Base-by-base conservation (phyloP, 2,329 filamentous ascomycete genomes). In the Hypoxylon rubiginosum region DNA sequence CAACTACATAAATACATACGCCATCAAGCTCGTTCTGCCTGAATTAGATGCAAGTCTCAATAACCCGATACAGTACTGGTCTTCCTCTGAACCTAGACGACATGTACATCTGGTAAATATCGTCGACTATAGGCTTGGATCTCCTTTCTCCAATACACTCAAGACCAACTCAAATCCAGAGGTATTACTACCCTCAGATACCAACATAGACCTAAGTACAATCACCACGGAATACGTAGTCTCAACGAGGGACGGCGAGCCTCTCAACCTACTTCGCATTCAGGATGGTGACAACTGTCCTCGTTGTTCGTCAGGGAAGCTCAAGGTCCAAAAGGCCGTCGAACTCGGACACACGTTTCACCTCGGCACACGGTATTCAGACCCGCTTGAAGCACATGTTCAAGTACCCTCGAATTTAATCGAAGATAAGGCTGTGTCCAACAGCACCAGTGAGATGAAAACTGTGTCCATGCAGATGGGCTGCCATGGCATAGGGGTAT, bases 281-380 rank as follows among this genome's bases (percentile, higher is more conserved):
- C 82, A 82, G 51, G 80, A 89, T 46, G 92, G 91, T 11, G 93
- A 97, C 74, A 72, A 79, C 10, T 99, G 96, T 73, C 88, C 92
- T 0, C 83, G 85, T 41, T 99, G 96, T 76, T 74, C 80, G 0
- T 74, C 82, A 0, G 91, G 91, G 0, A 82, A 78, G 1, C 82
- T 98, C 21, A 83, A 83, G 46, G 83, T 92, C 2, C 86, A 91
- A 62, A 90, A 87, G 67, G 92, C 94, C 7, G 90, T 98, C 53
- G 96, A 99, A 79, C 85, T 98, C 15, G 96, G 93, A 0, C 96
- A 99, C 79, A 98, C 96, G 0, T 99, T 99, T 80, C 90, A 97
- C 77, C 89, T 99, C 1, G 94, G 95, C 10, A 94, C 92, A 1
- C 88, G 94, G 30, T 99, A 99, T 81, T 94, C 92, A 24, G 83